These are phyloP conservation scores for Suillus luteus DNA, from an alignment of 768 basidiomycete genomes.

Conservation along the genomic window DNA sequence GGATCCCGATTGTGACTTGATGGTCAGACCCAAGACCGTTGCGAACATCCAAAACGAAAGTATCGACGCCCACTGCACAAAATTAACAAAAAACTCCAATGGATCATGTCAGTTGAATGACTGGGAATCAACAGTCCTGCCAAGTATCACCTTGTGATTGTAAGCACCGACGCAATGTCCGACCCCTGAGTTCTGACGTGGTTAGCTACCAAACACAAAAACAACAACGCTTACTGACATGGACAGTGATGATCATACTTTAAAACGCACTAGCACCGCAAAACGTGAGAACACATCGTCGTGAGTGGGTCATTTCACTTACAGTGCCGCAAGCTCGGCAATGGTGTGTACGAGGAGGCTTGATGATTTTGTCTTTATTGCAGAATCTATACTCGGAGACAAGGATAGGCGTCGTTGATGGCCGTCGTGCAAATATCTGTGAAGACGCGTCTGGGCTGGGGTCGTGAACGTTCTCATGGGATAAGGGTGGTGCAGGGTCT, in stretches of 20 bases:
- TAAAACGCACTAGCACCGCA: slow-evolving; percentile 63
- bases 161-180: slow-evolving; percentile 93
- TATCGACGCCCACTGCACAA: slow-evolving; percentile 61
- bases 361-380: slow-evolving; percentile 58
- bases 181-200: slow-evolving; percentile 57
- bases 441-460: slow-evolving; percentile 15
- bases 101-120: slow-evolving; percentile 2
- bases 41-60: slow-evolving; percentile 65
- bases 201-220: slow-evolving; percentile 1
- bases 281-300: slow-evolving; percentile 2
- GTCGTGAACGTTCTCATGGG: slow-evolving; percentile 17
- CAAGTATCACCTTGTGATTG: slow-evolving; percentile 72
- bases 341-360: slow-evolving; percentile 78
- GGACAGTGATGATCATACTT: slow-evolving; percentile 92
- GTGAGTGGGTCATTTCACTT: slow-evolving; percentile 28
- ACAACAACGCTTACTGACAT: slow-evolving; percentile 48
- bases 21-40: slow-evolving; percentile 57
- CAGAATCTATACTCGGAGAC: slow-evolving; percentile 72
- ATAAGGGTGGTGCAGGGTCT: slow-evolving; percentile 11
- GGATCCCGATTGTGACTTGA: slow-evolving; percentile 32
- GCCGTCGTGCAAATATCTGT: slow-evolving; percentile 31
- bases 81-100: slow-evolving; percentile 80
- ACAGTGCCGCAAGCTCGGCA: slow-evolving; percentile 84
- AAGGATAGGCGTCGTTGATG: slow-evolving; percentile 49
- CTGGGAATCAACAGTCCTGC: slow-evolving; percentile 13